A percentile compares a stretch with the other conserved stretches of the same genome.
These are phyloP conservation scores for Echinosphaeria canescens DNA, from an alignment of 2,329 filamentous ascomycete genomes.

Conservation along the genomic window DNA sequence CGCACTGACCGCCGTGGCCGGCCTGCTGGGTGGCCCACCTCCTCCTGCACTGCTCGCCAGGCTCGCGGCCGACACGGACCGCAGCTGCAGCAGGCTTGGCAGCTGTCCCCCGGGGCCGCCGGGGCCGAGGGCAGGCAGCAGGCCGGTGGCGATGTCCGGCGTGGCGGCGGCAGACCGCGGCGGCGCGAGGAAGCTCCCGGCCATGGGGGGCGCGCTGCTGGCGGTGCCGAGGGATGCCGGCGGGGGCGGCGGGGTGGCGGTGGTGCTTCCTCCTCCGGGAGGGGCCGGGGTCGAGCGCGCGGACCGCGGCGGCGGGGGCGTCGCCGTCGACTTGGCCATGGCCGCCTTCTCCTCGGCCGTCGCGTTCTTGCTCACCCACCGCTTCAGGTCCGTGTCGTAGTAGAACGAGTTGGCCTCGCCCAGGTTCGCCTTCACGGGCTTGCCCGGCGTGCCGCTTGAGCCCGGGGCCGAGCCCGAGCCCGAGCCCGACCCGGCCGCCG, in stretches of 20 bases:
- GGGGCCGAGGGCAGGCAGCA: slow-evolving; percentile 4
- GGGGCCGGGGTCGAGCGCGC: slow-evolving; percentile 28
- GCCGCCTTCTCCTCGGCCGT: slow-evolving; percentile 38
- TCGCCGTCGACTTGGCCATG: slow-evolving; percentile 43
- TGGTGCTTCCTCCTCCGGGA: slow-evolving; percentile 14
- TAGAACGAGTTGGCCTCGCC: slow-evolving; percentile 87
- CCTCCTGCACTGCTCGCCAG: slow-evolving; percentile 11
- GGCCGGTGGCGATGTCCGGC: slow-evolving; percentile 3
- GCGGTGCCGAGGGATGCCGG: slow-evolving; percentile 8
- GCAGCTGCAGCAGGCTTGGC: slow-evolving; percentile 19
- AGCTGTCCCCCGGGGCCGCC: slow-evolving; percentile 3
- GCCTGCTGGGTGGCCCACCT: slow-evolving; percentile 42
- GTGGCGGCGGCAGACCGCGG: slow-evolving; percentile 3
- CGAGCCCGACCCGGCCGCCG: slow-evolving; percentile 25
- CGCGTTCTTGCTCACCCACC: slow-evolving; percentile 95
- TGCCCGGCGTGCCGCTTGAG: slow-evolving; percentile 21
- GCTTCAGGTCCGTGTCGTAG: slow-evolving; percentile 88
- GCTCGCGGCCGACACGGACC: slow-evolving; percentile 24
- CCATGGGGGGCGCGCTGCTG: slow-evolving; percentile 6
- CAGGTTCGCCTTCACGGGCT: slow-evolving; percentile 77
- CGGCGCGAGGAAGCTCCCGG: too few species aligned
- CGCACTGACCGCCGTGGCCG: slow-evolving; percentile 66
- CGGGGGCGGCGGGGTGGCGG: slow-evolving; percentile 3
- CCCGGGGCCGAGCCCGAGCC: slow-evolving; percentile 26
- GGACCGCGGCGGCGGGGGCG: slow-evolving; percentile 47